These are phyloP conservation scores for Globisporangium ultimum DNA, from an alignment of 352 stramenopile genomes.

Conservation along the genomic window DNA sequence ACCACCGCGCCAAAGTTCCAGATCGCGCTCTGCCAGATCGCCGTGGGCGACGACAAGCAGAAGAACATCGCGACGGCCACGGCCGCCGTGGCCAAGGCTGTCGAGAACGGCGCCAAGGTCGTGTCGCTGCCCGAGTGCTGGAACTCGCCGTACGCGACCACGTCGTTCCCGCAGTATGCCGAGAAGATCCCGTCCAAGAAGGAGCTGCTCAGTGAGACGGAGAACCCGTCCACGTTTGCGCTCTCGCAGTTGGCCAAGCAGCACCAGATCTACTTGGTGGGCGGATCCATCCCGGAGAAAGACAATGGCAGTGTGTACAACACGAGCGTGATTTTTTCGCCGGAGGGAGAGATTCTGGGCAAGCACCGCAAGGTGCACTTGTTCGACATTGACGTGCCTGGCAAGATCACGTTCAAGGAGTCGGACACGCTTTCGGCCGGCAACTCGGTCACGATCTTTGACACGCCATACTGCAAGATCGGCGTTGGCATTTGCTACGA, in stretches of 20 bases:
- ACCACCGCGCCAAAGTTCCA: constrained; percentile 66
- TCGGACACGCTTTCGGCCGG: constrained; percentile 97
- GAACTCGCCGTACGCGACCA: constrained; percentile 97
- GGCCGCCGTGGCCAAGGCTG: constrained; percentile 61
- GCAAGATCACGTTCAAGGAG: constrained; percentile 99
- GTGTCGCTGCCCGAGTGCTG: constrained; percentile 94
- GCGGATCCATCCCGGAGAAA: constrained; percentile 95
- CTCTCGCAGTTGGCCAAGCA: constrained; percentile 89
- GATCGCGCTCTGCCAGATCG: constrained; percentile 95
- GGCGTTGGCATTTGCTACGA: constrained; percentile 99
- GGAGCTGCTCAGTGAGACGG: constrained; percentile 42
- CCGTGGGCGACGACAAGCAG: constrained; percentile 84
- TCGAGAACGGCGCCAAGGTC: constrained; percentile 77
- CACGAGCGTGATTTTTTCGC: constrained; percentile 97
- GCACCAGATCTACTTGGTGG: constrained; percentile 93
- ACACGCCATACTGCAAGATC: constrained; percentile 91
- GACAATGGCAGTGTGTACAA: constrained; percentile 95
- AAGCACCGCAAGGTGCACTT: constrained; percentile 99
- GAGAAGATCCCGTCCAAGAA: constrained; percentile 91
- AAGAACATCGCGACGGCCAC: constrained; percentile 82
- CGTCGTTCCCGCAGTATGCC: constrained; percentile 97
- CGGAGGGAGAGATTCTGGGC: constrained; percentile 91
- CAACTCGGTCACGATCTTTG: constrained; percentile 81
- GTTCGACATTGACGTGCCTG: constrained; percentile 99
- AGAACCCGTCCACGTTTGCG: constrained; percentile 85